Conservation (phyloP, 2,329 filamentous ascomycete genomes). For the Stagonosporopsis cucurbitacearum region DNA sequence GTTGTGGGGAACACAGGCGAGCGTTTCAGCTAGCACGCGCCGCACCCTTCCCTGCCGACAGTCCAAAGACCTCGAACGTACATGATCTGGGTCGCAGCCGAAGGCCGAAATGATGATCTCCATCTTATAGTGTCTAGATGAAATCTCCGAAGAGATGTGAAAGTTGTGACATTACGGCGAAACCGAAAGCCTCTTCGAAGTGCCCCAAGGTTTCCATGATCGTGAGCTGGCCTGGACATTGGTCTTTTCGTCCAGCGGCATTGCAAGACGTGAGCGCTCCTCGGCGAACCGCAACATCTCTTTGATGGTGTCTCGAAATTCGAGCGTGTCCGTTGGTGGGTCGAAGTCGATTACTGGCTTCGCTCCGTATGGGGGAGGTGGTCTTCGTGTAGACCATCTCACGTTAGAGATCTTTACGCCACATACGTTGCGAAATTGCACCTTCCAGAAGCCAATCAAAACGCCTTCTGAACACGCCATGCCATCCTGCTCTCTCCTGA, state of each 20-base stretch:
- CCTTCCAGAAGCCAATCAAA: slow-evolving; percentile 34
- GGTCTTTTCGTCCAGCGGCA: neutral
- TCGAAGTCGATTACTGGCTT: slow-evolving; percentile 2
- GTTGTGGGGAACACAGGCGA: slow-evolving; percentile 14
- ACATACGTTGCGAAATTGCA: slow-evolving; percentile 35
- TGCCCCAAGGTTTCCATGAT: slow-evolving; percentile 1
- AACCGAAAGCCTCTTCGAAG: neutral
- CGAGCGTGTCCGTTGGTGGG: slow-evolving; percentile 14
- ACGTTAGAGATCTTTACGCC: slow-evolving; percentile 32
- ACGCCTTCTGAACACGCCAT: slow-evolving; percentile 31
- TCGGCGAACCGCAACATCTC: slow-evolving; percentile 29
- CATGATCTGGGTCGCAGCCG: neutral
- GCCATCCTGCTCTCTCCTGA: slow-evolving; percentile 30
- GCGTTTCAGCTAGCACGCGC: slow-evolving; percentile 16
- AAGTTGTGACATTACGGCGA: neutral
- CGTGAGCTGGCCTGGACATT: neutral
- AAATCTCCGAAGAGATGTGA: neutral
- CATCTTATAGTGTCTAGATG: neutral
- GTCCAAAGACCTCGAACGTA: slow-evolving; percentile 9
- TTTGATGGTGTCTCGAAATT: slow-evolving; percentile 31
- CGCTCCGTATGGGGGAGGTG: neutral
- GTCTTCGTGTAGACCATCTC: slow-evolving; percentile 24
- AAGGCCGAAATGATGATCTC: slow-evolving; percentile 2
- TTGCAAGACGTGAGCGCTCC: neutral
- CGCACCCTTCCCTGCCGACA: slow-evolving; percentile 7